Evolutionary conservation across 2,329 filamentous ascomycete genomes (phyloP).

Genomic region (Dryadomyces quercus-mongolicae): DNA sequence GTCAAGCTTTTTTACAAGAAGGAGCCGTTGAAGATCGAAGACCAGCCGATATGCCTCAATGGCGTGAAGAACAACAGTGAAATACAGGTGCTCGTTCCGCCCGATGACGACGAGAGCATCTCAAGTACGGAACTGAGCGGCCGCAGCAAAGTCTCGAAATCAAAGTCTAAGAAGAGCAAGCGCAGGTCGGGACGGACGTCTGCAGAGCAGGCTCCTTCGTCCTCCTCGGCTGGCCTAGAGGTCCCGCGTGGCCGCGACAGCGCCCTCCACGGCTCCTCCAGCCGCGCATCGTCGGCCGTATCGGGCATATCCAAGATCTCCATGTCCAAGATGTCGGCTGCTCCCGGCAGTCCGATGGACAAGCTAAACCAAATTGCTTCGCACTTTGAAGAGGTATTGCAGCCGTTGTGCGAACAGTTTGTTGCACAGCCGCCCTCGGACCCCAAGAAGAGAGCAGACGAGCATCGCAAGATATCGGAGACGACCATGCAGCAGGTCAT

Average conservation of each 20-base stretch:
- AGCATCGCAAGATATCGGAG: conserved; percentile 65
- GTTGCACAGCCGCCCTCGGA: conserved; percentile 51
- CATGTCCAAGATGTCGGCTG: conserved; percentile 20
- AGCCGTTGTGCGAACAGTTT: conserved; percentile 55
- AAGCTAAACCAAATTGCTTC: conserved; percentile 55
- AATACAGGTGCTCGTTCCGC: conserved; percentile 41
- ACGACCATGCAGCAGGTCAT: conserved; percentile 65
- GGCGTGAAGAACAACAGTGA: conserved; percentile 52
- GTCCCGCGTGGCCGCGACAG: conserved; percentile 21
- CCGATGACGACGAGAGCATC: conserved; percentile 32
- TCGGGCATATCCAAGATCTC: neutral
- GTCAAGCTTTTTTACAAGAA: conserved; percentile 67
- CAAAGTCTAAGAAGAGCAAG: conserved; percentile 28
- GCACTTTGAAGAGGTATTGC: conserved; percentile 51
- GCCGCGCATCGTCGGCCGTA: neutral
- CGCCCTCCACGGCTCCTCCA: neutral
- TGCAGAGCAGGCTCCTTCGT: conserved; percentile 24
- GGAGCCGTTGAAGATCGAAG: conserved; percentile 53
- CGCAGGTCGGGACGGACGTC: conserved; percentile 29
- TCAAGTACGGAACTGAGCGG: conserved; percentile 18
- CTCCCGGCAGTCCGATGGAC: conserved; percentile 34
- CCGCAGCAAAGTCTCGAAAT: conserved; percentile 13
- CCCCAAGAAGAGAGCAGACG: conserved; percentile 54
- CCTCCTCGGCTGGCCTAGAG: conserved; percentile 19
- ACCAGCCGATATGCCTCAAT: conserved; percentile 42